Evolutionary conservation across 2,329 filamentous ascomycete species (phyloP).

Genomic region (Hypoxylon sp.): DNA sequence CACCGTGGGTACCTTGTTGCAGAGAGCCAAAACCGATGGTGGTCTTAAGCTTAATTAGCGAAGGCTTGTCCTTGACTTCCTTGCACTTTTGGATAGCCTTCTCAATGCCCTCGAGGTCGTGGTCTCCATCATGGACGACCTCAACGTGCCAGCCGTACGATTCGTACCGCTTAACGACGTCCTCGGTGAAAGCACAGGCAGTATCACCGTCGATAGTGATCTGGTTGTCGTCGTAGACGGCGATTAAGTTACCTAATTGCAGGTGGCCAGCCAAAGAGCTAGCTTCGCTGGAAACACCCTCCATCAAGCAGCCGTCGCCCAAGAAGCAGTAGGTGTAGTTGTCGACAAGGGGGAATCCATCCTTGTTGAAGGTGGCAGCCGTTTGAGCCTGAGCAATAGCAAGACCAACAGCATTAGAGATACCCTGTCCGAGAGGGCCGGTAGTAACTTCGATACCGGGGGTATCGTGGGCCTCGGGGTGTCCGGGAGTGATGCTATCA

Average conservation of each 20-base stretch:
- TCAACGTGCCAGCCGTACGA: slow-evolving; percentile 96
- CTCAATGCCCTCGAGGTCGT: slow-evolving; percentile 89
- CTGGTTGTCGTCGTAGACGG: slow-evolving; percentile 98
- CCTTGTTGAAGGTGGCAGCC: slow-evolving; percentile 95
- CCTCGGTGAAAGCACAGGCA: slow-evolving; percentile 96
- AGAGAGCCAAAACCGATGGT: slow-evolving; percentile 97
- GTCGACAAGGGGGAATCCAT: slow-evolving; percentile 89
- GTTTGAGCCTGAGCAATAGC: slow-evolving; percentile 96
- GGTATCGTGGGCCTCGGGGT: slow-evolving; percentile 97
- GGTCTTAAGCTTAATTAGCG: slow-evolving; percentile 95
- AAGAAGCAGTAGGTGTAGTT: slow-evolving; percentile 99
- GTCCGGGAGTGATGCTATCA: slow-evolving; percentile 88
- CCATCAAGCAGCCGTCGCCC: slow-evolving; percentile 98
- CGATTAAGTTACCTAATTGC: slow-evolving; percentile 97
- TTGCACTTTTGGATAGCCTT: slow-evolving; percentile 87
- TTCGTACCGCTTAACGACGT: slow-evolving; percentile 95
- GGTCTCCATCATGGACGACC: slow-evolving; percentile 88
- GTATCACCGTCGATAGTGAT: slow-evolving; percentile 96
- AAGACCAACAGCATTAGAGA: slow-evolving; percentile 96
- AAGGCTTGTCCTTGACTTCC: slow-evolving; percentile 94
- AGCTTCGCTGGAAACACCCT: slow-evolving; percentile 95
- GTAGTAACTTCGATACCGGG: slow-evolving; percentile 98
- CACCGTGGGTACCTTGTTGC: slow-evolving; percentile 92
- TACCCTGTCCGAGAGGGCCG: slow-evolving; percentile 96
- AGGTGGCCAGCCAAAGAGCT: slow-evolving; percentile 94